Evolutionary conservation across 176 grass and related monocot species (phyloP).

Genomic region (Oryza officinalis): DNA sequence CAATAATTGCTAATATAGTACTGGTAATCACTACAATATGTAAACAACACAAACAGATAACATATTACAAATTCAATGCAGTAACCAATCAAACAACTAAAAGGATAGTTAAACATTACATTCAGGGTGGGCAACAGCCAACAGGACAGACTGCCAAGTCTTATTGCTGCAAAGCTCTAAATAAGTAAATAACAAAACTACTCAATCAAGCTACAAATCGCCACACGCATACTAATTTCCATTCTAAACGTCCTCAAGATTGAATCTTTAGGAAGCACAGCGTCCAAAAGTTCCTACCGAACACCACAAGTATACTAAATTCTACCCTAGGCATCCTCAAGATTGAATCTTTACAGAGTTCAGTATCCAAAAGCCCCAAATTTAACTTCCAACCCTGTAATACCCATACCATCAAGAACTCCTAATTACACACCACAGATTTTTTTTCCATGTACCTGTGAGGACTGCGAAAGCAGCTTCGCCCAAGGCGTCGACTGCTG

Average conservation of each 20-base stretch:
- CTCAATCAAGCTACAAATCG: neutral
- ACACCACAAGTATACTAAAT: neutral
- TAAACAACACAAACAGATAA: conserved; percentile 5
- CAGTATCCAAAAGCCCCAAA: conserved; percentile 20
- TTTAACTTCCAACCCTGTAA: conserved; percentile 13
- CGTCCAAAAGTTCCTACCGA: neutral
- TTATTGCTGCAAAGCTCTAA: conserved; percentile 6
- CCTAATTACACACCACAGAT: neutral
- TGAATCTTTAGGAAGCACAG: neutral
- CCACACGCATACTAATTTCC: neutral
- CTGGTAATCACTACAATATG: conserved; percentile 2
- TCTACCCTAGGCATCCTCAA: conserved; percentile 11
- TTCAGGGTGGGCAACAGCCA: neutral
- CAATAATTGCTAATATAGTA: neutral
- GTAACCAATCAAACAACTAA: neutral
- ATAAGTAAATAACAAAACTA: neutral
- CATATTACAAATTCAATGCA: conserved; percentile 8
- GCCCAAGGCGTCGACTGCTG: conserved; percentile 62
- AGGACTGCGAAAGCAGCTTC: conserved; percentile 84
- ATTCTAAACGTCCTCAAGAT: conserved; percentile 14
- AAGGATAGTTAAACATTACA: conserved; percentile 11
- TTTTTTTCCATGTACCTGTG: conserved; percentile 49
- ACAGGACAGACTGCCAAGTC: neutral
- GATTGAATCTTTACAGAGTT: conserved; percentile 2
- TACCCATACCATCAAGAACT: neutral